Evolutionary conservation across 306 rosid genomes (phyloP), one percentile per base, ranked within the genome.

Genomic region (Vicia sativa): DNA sequence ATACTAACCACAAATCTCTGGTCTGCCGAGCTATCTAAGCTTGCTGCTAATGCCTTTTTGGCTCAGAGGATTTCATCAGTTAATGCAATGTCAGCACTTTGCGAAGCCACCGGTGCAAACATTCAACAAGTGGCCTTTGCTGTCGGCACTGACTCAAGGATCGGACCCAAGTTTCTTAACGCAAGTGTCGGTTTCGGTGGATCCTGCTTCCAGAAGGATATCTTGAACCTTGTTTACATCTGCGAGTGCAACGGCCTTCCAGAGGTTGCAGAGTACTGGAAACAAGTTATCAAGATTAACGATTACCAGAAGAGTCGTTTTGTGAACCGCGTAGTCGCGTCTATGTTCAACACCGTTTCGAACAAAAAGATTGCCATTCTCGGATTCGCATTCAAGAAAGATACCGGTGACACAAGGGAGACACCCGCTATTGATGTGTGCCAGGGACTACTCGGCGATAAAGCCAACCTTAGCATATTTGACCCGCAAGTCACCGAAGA

Each of bases 111-210:
- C 0, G 98, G 98, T 16, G 98, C 98, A 72, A 82, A 92, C 35
- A 58, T 92, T 63, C 29, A 83, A 38, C 96, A 92, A 77, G 98
- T 92, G 19, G 67, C 98, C 39, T 92, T 67, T 74, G 80, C 98
- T 23, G 98, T 92, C 38, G 98, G 98, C n/a, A 92, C 84, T 18
- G 98, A 92, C 80, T 26, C 96, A 21, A 90, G 98, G 72, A 92
- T 92, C 39, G 98, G 98, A 60, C 93, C 98, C 61, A 92, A 90
- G 87, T 92, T 92, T 71, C 96, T 92, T 59, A 92, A 90, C 9
- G 96, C 93, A n/a, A 92, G 98, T 80, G 98, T 92, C 68, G 98
- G 98, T 49, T 92, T 92, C 38, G 98, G 98, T 54, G 98, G 98
- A 26, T 92, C 98, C 58, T 90, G 98, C 87, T 92, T 92, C 91